Evolutionary conservation across 1,284 basidiomycete species (phyloP), one percentile per base, ranked within the genome.

Genomic region (Termitomyces sp.): DNA sequence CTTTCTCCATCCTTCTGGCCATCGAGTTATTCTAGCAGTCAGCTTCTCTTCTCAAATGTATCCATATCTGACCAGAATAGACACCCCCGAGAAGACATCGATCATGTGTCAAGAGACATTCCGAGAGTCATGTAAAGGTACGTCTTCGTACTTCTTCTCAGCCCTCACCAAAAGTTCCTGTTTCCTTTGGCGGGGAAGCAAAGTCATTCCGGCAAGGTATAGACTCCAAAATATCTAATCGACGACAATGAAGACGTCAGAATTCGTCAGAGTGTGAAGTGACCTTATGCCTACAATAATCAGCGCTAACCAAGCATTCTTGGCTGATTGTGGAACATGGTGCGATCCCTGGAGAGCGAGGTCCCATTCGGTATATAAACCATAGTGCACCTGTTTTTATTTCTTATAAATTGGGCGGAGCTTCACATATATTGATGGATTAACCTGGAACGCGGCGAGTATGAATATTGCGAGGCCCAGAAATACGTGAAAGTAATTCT

Each of bases 221-320:
- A 79, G 60, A 3, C 65, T 64, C 73, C 77, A 79, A 61, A 80
- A 78, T 28, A 77, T 56, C 78, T 80, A 35, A 41, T 26, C 16
- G 4, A 5, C 28, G 28, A 34, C n/a, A 33, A 30, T 21, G 24
- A 35, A 19, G 5, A 28, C 13, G 19, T 35, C 48, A 49, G 33
- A 43, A 3, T 11, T 3, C 8, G 24, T 7, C n/a, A 43, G 35
- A 24, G 18, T 8, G 10, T 24, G 6, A 8, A 24, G 37, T 14
- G 10, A 24, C 14, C 7, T n/a, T 14, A 26, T 4, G 70, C 75
- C 60, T 57, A 78, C 78, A 40, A 78, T 68, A 38, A 78, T 58
- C 37, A 79, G 63, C 2, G 76, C 78, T 45, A 75, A 50, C 78
- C 79, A 81, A 7, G 75, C 75, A 40, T 72, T 52, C 60, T 76